Conservation (phyloP, 2,329 filamentous ascomycete species). For the Fonsecaea pedrosoi region DNA sequence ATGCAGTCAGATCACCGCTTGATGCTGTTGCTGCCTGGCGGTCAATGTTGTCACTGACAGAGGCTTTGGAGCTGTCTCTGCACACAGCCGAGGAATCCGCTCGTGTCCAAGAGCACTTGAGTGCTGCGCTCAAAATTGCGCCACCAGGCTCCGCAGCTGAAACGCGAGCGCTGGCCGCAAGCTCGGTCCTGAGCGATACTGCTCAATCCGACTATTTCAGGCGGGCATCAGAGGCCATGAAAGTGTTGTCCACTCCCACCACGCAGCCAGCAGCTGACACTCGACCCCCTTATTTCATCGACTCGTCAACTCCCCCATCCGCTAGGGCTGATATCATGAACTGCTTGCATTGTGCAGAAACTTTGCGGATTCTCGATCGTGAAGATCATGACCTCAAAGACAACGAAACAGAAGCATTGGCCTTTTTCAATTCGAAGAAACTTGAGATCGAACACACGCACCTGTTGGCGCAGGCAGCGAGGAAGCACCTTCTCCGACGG, state of each 20-base stretch:
- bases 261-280: conserved; percentile 16
- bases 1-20: conserved; percentile 81
- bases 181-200: conserved; percentile 63
- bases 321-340: conserved; percentile 61
- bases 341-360: conserved; percentile 66
- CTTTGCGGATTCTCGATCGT: conserved; percentile 58
- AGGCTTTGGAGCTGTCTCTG: conserved; percentile 70
- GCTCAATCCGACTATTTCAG: conserved; percentile 45
- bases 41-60: conserved; percentile 75
- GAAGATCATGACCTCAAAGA: conserved; percentile 38
- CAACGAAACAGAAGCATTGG: conserved; percentile 40
- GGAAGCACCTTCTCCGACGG: conserved; percentile 35
- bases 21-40: conserved; percentile 93
- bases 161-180: conserved; percentile 64
- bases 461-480: conserved; percentile 32
- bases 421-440: conserved; percentile 45
- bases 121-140: conserved; percentile 73
- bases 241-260: conserved; percentile 57
- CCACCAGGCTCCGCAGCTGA: conserved; percentile 78
- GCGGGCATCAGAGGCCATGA: conserved; percentile 57
- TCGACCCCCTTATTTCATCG: conserved; percentile 54
- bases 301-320: conserved; percentile 60
- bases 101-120: conserved; percentile 63
- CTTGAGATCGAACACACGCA: conserved; percentile 41
- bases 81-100: conserved; percentile 49